These are phyloP conservation scores for Pharnaceum exiguum DNA, from an alignment of 148 eudicot genomes.

Conservation along the genomic window DNA sequence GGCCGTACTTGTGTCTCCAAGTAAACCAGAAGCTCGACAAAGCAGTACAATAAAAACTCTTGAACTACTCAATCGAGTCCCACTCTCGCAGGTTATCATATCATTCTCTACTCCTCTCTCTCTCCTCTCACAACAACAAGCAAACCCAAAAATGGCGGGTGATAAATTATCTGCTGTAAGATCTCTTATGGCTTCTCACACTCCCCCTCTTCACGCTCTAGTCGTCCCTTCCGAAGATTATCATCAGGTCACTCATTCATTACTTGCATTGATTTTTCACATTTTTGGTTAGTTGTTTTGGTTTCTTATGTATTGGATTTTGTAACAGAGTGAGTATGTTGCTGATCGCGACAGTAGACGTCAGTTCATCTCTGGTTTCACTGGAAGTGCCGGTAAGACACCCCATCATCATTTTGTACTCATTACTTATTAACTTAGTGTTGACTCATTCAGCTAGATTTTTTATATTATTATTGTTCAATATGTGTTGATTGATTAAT, in stretches of 20 bases:
- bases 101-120: not conserved
- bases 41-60: no score
- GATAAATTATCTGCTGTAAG: slow-evolving; percentile 56
- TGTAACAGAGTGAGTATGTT: slow-evolving; percentile 89
- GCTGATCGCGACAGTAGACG: slow-evolving; percentile 87
- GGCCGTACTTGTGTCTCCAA: no score
- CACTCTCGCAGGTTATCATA: not conserved
- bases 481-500: no score
- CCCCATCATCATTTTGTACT: not conserved
- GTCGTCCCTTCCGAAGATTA: slow-evolving; percentile 92
- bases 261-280: not conserved
- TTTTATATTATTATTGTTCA: no score
- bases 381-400: slow-evolving; percentile 80
- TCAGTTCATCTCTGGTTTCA: slow-evolving; percentile 73
- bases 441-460: no score
- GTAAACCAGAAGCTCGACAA: no score
- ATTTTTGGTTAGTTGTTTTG: not conserved
- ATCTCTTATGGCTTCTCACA: slow-evolving; percentile 82
- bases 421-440: not conserved
- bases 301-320: not conserved
- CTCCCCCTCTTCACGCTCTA: slow-evolving; percentile 80
- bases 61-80: no score
- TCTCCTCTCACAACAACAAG: not conserved
- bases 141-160: slow-evolving; percentile 49
- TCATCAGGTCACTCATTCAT: slow-evolving; percentile 53